Conservation (phyloP, 805 yeast genomes). For the Pichia paraexigua region DNA sequence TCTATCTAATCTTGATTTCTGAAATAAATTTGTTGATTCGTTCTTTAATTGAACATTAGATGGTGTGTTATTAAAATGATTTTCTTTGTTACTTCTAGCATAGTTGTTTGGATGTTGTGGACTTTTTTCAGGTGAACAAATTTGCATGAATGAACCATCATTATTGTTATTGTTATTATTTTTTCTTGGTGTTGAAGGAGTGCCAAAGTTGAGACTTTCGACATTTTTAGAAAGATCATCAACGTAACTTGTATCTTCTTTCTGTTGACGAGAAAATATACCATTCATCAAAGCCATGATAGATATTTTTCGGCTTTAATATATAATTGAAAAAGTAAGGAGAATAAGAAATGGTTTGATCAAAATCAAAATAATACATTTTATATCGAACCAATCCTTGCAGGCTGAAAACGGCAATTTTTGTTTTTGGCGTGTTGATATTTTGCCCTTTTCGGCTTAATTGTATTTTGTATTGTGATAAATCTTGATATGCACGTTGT, state of each 20-base stretch:
- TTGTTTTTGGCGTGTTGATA: slow-evolving; percentile 8
- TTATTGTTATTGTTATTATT: slow-evolving; percentile 5
- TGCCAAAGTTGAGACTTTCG: slow-evolving; percentile 26
- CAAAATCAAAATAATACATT: too few species aligned
- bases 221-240: slow-evolving; percentile 30
- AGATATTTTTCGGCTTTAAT: neutral
- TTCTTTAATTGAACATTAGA: slow-evolving; percentile 4
- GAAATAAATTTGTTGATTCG: slow-evolving; percentile 8
- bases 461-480: neutral
- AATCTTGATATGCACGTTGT: too few species aligned
- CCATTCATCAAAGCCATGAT: slow-evolving; percentile 24
- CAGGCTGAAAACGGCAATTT: neutral
- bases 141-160: slow-evolving; percentile 23
- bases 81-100: slow-evolving; percentile 32
- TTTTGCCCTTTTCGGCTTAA: slow-evolving; percentile 3
- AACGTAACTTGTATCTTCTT: slow-evolving; percentile 21
- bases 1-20: slow-evolving; percentile 21
- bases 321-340: too few species aligned
- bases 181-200: slow-evolving; percentile 19
- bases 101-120: slow-evolving; percentile 13
- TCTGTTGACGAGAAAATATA: slow-evolving; percentile 23
- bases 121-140: slow-evolving; percentile 26
- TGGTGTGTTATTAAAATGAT: slow-evolving; percentile 29
- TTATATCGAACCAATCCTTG: neutral
- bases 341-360: neutral